These are phyloP conservation scores for Wickerhamiella lipophila DNA, from an alignment of 805 yeast species.

Conservation along the genomic window DNA sequence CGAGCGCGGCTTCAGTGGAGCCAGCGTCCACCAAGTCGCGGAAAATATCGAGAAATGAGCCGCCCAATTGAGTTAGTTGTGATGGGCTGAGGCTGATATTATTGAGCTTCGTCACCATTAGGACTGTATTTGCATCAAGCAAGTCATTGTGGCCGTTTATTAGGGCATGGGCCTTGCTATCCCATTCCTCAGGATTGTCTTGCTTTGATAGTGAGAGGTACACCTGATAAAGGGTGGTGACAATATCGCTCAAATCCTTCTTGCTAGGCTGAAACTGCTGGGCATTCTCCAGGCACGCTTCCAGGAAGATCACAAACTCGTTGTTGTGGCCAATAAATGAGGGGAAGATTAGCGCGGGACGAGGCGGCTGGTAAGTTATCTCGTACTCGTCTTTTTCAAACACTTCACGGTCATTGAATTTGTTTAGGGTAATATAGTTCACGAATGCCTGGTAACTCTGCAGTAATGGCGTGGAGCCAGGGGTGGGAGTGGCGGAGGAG, in stretches of 20 bases:
- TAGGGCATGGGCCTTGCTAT: slow-evolving; percentile 45
- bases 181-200: slow-evolving; percentile 46
- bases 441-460: slow-evolving; percentile 49
- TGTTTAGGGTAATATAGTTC: slow-evolving; percentile 33
- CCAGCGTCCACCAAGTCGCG: slow-evolving; percentile 48
- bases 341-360: slow-evolving; percentile 74
- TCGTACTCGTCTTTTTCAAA: slow-evolving; percentile 14
- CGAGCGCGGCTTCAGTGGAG: slow-evolving; percentile 45
- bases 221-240: slow-evolving; percentile 70
- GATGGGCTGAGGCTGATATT: slow-evolving; percentile 19
- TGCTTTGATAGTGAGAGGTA: slow-evolving; percentile 37
- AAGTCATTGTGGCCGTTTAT: slow-evolving; percentile 36
- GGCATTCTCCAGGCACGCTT: slow-evolving; percentile 74
- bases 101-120: slow-evolving; percentile 24
- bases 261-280: slow-evolving; percentile 59
- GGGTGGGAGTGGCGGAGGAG: neutral
- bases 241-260: slow-evolving; percentile 58
- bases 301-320: slow-evolving; percentile 83
- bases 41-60: slow-evolving; percentile 50
- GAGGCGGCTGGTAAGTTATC: slow-evolving; percentile 69
- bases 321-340: slow-evolving; percentile 75
- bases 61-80: slow-evolving; percentile 23
- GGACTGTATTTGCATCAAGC: slow-evolving; percentile 43
- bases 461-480: slow-evolving; percentile 27
- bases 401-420: slow-evolving; percentile 17